Conservation (phyloP, 1,139 yeast genomes). For the Diutina ranongensis region DNA sequence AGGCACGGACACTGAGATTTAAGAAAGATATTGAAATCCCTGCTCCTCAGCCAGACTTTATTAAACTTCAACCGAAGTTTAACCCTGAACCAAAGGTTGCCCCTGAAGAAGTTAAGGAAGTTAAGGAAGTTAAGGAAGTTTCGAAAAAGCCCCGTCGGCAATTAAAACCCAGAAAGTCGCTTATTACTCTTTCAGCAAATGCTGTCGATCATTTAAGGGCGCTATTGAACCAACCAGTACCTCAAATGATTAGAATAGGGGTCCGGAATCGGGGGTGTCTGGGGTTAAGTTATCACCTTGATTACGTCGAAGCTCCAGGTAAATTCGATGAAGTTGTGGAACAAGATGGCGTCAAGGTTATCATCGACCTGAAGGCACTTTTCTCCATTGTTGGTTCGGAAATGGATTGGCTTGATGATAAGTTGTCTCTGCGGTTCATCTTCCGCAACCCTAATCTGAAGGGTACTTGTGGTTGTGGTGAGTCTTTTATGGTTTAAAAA, state of each 20-base stretch:
- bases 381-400: slow-evolving; percentile 93
- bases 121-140: no score
- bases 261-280: slow-evolving; percentile 97
- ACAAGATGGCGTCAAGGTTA: slow-evolving; percentile 87
- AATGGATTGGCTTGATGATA: slow-evolving; percentile 98
- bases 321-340: slow-evolving; percentile 88
- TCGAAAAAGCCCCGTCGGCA: slow-evolving; percentile 48
- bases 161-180: slow-evolving; percentile 77
- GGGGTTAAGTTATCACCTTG: slow-evolving; percentile 83
- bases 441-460: slow-evolving; percentile 92
- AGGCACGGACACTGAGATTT: slow-evolving; percentile 1
- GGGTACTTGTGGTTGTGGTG: slow-evolving; percentile 98
- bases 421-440: slow-evolving; percentile 76
- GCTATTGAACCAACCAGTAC: slow-evolving; percentile 68
- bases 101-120: not conserved
- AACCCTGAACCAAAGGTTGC: not conserved
- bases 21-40: slow-evolving; percentile 22
- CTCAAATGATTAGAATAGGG: slow-evolving; percentile 82
- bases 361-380: slow-evolving; percentile 90
- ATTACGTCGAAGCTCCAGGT: slow-evolving; percentile 81
- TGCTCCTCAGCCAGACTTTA: slow-evolving; percentile 7
- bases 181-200: slow-evolving; percentile 62
- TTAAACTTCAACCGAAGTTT: not conserved
- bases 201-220: slow-evolving; percentile 64
- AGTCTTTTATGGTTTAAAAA: slow-evolving; percentile 91